Evolutionary conservation across 768 basidiomycete species (phyloP).

Genomic region (Lactarius hatsudake): DNA sequence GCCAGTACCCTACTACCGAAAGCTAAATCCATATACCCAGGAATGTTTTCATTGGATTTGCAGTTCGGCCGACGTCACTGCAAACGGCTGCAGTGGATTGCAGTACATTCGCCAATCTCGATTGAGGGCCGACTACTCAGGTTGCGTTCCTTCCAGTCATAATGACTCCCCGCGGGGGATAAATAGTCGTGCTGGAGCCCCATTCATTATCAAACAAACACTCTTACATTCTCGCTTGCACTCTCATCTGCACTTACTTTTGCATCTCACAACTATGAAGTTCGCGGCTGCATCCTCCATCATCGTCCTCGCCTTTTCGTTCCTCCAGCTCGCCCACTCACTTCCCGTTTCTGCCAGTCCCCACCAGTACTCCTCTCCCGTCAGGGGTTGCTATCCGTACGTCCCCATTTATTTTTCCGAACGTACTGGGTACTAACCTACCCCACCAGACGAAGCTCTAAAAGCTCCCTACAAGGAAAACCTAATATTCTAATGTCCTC

Average conservation of each 20-base stretch:
- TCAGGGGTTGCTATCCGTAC: neutral
- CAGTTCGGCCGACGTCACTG: neutral
- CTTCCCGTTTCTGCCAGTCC: neutral
- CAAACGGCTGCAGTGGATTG: neutral
- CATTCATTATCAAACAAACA: neutral
- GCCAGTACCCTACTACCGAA: neutral
- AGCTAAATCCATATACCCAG: neutral
- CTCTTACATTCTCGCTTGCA: neutral
- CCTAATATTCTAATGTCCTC: neutral
- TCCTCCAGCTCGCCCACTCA: neutral
- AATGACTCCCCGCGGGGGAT: neutral
- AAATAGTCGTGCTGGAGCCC: neutral
- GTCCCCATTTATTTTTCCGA: neutral
- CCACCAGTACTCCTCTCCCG: no score
- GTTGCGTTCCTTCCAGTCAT: neutral
- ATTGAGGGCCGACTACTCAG: neutral
- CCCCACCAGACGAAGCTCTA: neutral
- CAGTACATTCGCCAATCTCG: neutral
- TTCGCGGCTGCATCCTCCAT: neutral
- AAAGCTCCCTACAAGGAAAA: neutral
- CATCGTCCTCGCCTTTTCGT: neutral
- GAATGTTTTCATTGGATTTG: neutral
- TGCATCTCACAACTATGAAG: neutral
- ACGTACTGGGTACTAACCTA: neutral
- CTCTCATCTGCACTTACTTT: neutral